Conservation (phyloP, 768 basidiomycete species). For the Lenzites betulinus region DNA sequence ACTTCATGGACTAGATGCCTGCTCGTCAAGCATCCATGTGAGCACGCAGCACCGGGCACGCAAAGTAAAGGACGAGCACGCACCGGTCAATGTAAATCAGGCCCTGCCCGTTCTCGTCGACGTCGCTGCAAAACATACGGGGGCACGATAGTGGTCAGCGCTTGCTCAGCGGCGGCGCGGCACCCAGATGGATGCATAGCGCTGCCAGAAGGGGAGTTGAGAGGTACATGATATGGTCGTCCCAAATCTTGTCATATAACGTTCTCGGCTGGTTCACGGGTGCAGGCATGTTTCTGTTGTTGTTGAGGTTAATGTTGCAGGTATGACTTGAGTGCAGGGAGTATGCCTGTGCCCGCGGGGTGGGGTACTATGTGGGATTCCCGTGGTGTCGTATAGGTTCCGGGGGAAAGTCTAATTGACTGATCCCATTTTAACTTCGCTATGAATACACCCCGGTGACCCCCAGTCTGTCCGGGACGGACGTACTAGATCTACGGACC, state of each 20-base stretch:
- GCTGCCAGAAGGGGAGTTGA: too few species aligned
- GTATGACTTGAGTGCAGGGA: too few species aligned
- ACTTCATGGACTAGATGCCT: slow-evolving; percentile 67
- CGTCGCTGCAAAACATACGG: slow-evolving; percentile 48
- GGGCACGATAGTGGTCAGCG: background rate
- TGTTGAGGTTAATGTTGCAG: background rate
- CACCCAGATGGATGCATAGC: background rate
- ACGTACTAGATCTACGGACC: too few species aligned
- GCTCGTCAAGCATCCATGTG: slow-evolving; percentile 3
- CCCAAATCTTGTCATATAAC: slow-evolving; percentile 97
- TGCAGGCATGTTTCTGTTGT: slow-evolving; percentile 47
- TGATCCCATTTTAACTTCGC: too few species aligned
- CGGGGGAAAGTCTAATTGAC: too few species aligned
- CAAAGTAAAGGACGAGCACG: slow-evolving; percentile 3
- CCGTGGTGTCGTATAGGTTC: too few species aligned
- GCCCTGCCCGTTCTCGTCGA: slow-evolving; percentile 74
- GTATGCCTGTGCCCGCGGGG: too few species aligned
- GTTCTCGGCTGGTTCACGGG: slow-evolving; percentile 75
- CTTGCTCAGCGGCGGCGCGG: too few species aligned
- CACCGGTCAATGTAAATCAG: slow-evolving; percentile 71
- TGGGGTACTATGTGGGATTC: too few species aligned
- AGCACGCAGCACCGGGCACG: background rate
- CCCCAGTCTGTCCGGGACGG: too few species aligned
- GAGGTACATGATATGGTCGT: slow-evolving; percentile 90
- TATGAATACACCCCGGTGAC: too few species aligned